Base-by-base conservation (phyloP, 2,329 filamentous ascomycete species). In the Fonsecaea pedrosoi region DNA sequence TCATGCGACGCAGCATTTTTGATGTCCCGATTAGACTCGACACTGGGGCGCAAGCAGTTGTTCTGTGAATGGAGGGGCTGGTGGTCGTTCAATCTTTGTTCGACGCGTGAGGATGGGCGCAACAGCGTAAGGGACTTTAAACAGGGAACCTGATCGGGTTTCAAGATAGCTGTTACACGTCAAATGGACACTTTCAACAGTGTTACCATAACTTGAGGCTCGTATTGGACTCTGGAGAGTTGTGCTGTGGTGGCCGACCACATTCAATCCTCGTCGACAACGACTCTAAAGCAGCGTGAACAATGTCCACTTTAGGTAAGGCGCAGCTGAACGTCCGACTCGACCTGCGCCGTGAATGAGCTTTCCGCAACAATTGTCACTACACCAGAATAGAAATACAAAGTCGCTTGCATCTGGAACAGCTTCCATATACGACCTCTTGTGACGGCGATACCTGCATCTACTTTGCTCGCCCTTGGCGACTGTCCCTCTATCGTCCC, bases 101-200 rank as follows among this genome's bases (percentile, higher is more conserved):
- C 66, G 64, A 70, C 68, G 68, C 68, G 68, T 70, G 32, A 66
- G 40, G 55, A 34, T 38, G n/a, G 15, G 50, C 53, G 40, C 66
- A 58, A 65, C 60, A 65, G n/a, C 56, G 48, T 54, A 56, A 25
- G n/a, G 34, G 56, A 13, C 13, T n/a, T 25, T 37, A 21, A 50
- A 18, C 12, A 42, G 45, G 50, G 38, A 18, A 32, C 21, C 25
- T 30, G 50, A 54, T 13, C 48, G 35, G 35, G 21, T 18, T 37
- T 65, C 38, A 35, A 54, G 12, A 34, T 32, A 56, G 37, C 25
- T 21, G 42, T 54, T 68, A 70, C 68, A 66, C 68, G 68, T 70
- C 53, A 50, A 66, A 35, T 60, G 42, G 18, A 54, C 50, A 48
- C 60, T 50, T 61, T 54, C 48, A 42, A 53, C 30, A 50, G 45